phyloP scores from a whole-genome alignment of 495 filamentous ascomycete genomes.

The Penicillium turbatum region DNA sequence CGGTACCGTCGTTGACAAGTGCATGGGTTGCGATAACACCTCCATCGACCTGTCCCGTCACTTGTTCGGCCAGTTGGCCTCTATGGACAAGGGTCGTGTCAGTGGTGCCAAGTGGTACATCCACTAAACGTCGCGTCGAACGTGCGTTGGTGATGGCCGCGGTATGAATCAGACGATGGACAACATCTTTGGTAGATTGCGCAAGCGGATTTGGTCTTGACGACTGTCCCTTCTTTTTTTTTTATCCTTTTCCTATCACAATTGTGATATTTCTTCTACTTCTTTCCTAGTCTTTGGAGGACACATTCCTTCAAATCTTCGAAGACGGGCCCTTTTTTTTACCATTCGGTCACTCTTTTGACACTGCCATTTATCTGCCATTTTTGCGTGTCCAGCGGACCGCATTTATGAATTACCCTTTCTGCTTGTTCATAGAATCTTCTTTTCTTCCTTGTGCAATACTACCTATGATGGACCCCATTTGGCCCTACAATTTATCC shows the following conservation, averaged over 20 bases:
- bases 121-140: slow-evolving; percentile 29
- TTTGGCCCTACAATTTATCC: slow-evolving; percentile 2
- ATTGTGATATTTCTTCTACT: background rate
- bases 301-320: background rate
- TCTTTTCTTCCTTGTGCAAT: slow-evolving; percentile 8
- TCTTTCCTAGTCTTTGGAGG: slow-evolving; percentile 4
- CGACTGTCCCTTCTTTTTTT: background rate
- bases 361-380: background rate
- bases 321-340: background rate
- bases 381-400: slow-evolving; percentile 3
- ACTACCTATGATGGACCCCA: slow-evolving; percentile 8
- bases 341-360: slow-evolving; percentile 1
- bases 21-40: slow-evolving; percentile 56
- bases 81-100: slow-evolving; percentile 28
- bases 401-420: slow-evolving; percentile 3
- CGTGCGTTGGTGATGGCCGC: slow-evolving; percentile 8
- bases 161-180: slow-evolving; percentile 1
- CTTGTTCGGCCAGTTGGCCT: slow-evolving; percentile 38
- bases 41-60: slow-evolving; percentile 46
- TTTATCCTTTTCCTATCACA: background rate
- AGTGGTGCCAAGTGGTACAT: slow-evolving; percentile 35
- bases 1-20: slow-evolving; percentile 68
- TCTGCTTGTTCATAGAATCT: slow-evolving; percentile 11
- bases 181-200: slow-evolving; percentile 26
- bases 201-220: slow-evolving; percentile 8